Conservation (phyloP, 495 filamentous ascomycete species). For the Penicillium parvum region DNA sequence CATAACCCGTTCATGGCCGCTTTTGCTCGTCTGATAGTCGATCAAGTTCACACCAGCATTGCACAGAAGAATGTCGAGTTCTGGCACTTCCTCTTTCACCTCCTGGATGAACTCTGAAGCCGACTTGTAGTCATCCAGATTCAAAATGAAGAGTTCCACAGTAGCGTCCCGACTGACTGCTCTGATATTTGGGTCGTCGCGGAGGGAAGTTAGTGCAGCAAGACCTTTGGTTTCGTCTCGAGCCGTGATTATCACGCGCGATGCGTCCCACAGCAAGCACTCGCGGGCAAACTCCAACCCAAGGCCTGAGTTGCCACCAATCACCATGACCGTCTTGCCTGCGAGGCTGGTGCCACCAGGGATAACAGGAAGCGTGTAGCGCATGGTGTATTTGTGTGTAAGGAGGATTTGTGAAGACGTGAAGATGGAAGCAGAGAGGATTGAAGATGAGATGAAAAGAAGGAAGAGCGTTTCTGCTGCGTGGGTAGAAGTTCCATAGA, state of each 20-base stretch:
- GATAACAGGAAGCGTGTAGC: neutral
- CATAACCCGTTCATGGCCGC: conserved; percentile 23
- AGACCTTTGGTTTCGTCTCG: conserved; percentile 19
- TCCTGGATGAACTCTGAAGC: conserved; percentile 4
- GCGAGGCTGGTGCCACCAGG: neutral
- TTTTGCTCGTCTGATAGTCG: conserved; percentile 12
- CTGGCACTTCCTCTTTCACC: conserved; percentile 9
- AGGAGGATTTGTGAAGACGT: too few species aligned
- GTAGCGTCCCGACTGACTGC: conserved; percentile 1
- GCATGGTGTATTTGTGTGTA: neutral
- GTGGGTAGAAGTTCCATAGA: too few species aligned
- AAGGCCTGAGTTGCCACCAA: conserved; percentile 51
- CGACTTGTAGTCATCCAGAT: conserved; percentile 21
- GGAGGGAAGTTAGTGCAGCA: conserved; percentile 17
- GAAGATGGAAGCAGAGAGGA: too few species aligned
- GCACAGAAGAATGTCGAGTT: conserved; percentile 19
- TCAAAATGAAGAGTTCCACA: conserved; percentile 14
- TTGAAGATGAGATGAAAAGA: too few species aligned
- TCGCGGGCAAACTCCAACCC: conserved; percentile 44
- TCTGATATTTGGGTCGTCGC: conserved; percentile 3
- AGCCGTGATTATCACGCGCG: conserved; percentile 24
- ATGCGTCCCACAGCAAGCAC: conserved; percentile 16
- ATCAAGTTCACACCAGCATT: conserved; percentile 15
- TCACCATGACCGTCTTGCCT: conserved; percentile 44
- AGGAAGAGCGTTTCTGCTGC: too few species aligned